These are phyloP conservation scores for Murraya koenigii DNA, from an alignment of 345 rosid species.

Conservation along the genomic window DNA sequence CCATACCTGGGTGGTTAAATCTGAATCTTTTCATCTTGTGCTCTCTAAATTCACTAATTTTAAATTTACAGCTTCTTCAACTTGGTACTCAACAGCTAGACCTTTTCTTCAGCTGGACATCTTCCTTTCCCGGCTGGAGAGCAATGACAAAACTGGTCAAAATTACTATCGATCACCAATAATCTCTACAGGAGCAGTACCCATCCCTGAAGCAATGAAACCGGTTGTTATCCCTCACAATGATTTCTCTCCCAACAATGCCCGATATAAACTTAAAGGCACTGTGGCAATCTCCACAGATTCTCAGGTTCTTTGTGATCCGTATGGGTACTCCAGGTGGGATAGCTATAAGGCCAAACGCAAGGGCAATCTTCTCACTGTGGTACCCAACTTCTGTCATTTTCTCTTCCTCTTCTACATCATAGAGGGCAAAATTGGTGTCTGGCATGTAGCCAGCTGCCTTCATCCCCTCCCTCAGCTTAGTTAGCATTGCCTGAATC, in stretches of 20 bases:
- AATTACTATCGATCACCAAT: slow-evolving; percentile 45
- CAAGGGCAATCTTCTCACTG: slow-evolving; percentile 84
- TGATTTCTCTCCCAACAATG: slow-evolving; percentile 53
- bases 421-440: slow-evolving; percentile 56
- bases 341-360: slow-evolving; percentile 66
- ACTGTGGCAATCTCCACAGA: slow-evolving; percentile 83
- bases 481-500: slow-evolving; percentile 52
- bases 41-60: neutral
- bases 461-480: slow-evolving; percentile 56
- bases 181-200: slow-evolving; percentile 64
- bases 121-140: neutral
- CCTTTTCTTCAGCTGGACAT: neutral
- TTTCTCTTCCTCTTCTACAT: slow-evolving; percentile 88
- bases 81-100: neutral
- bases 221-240: slow-evolving; percentile 74
- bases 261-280: slow-evolving; percentile 70
- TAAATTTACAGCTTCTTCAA: neutral
- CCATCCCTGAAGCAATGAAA: slow-evolving; percentile 67
- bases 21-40: neutral
- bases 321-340: slow-evolving; percentile 63
- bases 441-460: slow-evolving; percentile 66
- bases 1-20: too few species aligned
- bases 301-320: slow-evolving; percentile 82
- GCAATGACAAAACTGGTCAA: neutral
- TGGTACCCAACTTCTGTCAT: slow-evolving; percentile 66